Evolutionary conservation across 768 basidiomycete species (phyloP).

Genomic region (Mycena filopes): DNA sequence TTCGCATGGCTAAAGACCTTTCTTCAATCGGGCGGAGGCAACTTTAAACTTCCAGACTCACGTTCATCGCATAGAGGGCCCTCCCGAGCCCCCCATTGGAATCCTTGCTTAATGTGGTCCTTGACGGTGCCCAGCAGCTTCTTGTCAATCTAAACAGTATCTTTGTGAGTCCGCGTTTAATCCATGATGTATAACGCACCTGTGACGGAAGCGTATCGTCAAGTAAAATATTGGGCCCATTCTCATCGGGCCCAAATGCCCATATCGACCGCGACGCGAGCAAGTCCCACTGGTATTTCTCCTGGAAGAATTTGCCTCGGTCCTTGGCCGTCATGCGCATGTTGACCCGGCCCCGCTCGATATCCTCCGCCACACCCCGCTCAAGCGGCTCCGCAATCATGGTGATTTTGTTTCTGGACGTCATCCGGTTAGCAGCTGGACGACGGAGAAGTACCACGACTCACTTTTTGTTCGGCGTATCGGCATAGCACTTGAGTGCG

Average conservation of each 20-base stretch:
- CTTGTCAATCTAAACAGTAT: conserved; percentile 80
- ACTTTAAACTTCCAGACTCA: conserved; percentile 57
- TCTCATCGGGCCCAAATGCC: conserved; percentile 99
- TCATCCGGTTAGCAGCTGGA: conserved; percentile 31
- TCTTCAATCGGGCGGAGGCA: conserved; percentile 12
- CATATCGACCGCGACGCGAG: conserved; percentile 98
- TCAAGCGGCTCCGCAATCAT: conserved; percentile 99
- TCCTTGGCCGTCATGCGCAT: conserved; percentile 97
- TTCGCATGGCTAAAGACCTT: conserved; percentile 85
- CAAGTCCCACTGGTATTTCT: conserved; percentile 98
- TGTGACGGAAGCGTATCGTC: conserved; percentile 97
- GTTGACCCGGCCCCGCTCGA: conserved; percentile 91
- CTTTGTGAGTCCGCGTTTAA: conserved; percentile 6
- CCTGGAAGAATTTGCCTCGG: conserved; percentile 94
- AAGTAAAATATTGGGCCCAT: conserved; percentile 91
- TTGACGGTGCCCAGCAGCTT: conserved; percentile 89
- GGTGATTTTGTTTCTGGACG: conserved; percentile 90
- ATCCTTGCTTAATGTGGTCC: conserved; percentile 98
- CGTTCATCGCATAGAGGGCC: conserved; percentile 99
- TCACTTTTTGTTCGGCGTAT: conserved; percentile 98
- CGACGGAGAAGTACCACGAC: conserved; percentile 39
- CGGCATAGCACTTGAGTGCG: conserved; percentile 98
- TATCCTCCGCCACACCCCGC: conserved; percentile 94
- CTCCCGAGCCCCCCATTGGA: conserved; percentile 99
- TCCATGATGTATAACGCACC: conserved; percentile 51